phyloP scores from a whole-genome alignment of 305 asterid species.

The Ajuga reptans region DNA sequence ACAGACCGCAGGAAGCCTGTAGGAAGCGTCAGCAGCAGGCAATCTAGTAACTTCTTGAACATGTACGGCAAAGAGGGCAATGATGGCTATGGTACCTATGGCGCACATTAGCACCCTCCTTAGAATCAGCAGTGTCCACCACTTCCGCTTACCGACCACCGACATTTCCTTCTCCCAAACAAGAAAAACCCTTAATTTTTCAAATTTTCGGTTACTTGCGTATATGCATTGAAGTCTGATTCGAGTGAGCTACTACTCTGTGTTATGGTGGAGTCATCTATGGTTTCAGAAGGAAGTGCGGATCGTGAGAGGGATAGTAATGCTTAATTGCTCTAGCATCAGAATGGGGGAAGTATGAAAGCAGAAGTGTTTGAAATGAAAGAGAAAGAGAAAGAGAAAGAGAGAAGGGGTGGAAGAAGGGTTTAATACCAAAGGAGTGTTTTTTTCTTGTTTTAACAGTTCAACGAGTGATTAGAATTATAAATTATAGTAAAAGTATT shows the following conservation, averaged over 20 bases:
- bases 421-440: background rate
- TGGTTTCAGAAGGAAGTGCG: slow-evolving; percentile 6
- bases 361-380: background rate
- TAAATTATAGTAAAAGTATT: too few species aligned
- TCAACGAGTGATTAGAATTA: background rate
- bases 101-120: slow-evolving; percentile 57
- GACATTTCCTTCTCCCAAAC: slow-evolving; percentile 15
- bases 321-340: background rate
- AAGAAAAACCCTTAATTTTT: background rate
- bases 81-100: slow-evolving; percentile 42
- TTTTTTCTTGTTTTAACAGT: background rate
- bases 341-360: background rate
- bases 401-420: background rate
- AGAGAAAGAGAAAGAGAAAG: background rate
- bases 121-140: slow-evolving; percentile 52
- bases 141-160: slow-evolving; percentile 50
- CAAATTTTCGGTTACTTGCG: background rate
- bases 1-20: slow-evolving; percentile 45
- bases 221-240: background rate
- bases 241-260: background rate
- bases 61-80: slow-evolving; percentile 54
- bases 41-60: slow-evolving; percentile 43
- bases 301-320: slow-evolving; percentile 21
- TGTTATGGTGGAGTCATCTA: slow-evolving; percentile 16
- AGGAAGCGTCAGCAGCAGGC: slow-evolving; percentile 38